Evolutionary conservation across 208 protist species (phyloP).

Genomic region (Acanthamoeba sp.): DNA sequence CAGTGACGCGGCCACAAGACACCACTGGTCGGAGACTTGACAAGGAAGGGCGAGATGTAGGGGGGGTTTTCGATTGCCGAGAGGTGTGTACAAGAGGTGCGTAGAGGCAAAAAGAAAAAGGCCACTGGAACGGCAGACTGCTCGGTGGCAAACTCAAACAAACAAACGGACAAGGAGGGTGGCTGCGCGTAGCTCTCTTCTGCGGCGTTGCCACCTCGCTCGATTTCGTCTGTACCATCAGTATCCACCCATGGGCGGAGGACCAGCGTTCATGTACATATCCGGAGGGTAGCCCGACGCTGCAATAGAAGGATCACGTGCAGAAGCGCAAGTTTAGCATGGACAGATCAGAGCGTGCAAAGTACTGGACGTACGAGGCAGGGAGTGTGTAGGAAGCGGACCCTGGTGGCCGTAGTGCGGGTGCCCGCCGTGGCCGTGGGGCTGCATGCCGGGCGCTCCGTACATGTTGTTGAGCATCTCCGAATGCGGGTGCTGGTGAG

Average conservation of each 20-base stretch:
- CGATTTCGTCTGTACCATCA: not conserved
- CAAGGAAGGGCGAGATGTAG: no score
- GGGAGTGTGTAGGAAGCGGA: not conserved
- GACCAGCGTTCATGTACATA: constrained; percentile 29
- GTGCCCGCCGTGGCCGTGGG: not conserved
- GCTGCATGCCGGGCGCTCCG: not conserved
- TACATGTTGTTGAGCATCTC: constrained; percentile 46
- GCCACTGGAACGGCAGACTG: no score
- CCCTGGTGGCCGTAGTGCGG: constrained; percentile 12
- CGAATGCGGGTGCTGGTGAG: not conserved
- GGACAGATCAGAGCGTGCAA: no score
- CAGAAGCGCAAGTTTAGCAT: not conserved
- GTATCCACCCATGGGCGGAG: constrained; percentile 30
- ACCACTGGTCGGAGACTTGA: no score
- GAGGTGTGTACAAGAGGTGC: no score
- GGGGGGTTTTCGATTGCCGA: no score
- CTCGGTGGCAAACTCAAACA: no score
- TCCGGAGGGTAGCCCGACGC: constrained; percentile 27
- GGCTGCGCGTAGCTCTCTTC: no score
- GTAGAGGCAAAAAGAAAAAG: no score
- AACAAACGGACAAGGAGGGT: no score
- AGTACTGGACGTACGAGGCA: constrained; percentile 1
- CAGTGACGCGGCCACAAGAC: no score
- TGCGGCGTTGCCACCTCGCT: not conserved
- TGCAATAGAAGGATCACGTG: not conserved